Evolutionary conservation across 805 yeast species (phyloP).

Genomic region (Cyberlindnera maritima): DNA sequence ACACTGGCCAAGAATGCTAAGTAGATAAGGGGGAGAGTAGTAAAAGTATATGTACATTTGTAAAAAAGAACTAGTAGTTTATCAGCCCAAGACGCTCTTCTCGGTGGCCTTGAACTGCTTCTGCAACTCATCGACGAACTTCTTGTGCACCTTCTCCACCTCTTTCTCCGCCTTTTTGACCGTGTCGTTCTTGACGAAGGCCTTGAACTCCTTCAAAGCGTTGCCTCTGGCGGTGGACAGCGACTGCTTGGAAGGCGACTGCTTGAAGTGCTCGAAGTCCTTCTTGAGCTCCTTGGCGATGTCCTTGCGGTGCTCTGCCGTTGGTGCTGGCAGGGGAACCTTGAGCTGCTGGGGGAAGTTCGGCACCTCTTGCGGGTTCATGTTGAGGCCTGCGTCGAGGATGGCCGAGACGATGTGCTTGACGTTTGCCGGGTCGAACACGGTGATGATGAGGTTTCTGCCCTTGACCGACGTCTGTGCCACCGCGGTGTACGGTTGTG

Average conservation of each 20-base stretch:
- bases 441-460: constrained; percentile 69
- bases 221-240: constrained; percentile 57
- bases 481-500: constrained; percentile 51
- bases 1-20: constrained; percentile 48
- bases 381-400: constrained; percentile 61
- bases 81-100: constrained; percentile 36
- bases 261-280: constrained; percentile 61
- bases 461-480: constrained; percentile 76
- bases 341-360: constrained; percentile 69
- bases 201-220: constrained; percentile 53
- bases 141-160: constrained; percentile 69
- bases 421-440: constrained; percentile 76
- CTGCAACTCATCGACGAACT: constrained; percentile 54
- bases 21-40: too few relatives aligned
- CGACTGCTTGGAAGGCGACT: constrained; percentile 44
- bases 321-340: constrained; percentile 72
- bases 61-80: constrained; percentile 7
- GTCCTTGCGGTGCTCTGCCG: constrained; percentile 61
- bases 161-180: constrained; percentile 54
- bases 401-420: constrained; percentile 71
- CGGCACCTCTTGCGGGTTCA: constrained; percentile 79
- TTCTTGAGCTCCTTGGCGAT: constrained; percentile 59
- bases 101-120: constrained; percentile 57
- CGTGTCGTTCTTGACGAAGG: constrained; percentile 48
- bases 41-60: too few relatives aligned